A percentile compares a stretch with the other conserved stretches of the same genome.
phyloP scores from a whole-genome alignment of 2,329 filamentous ascomycete species.

The Metarhizium rileyi region DNA sequence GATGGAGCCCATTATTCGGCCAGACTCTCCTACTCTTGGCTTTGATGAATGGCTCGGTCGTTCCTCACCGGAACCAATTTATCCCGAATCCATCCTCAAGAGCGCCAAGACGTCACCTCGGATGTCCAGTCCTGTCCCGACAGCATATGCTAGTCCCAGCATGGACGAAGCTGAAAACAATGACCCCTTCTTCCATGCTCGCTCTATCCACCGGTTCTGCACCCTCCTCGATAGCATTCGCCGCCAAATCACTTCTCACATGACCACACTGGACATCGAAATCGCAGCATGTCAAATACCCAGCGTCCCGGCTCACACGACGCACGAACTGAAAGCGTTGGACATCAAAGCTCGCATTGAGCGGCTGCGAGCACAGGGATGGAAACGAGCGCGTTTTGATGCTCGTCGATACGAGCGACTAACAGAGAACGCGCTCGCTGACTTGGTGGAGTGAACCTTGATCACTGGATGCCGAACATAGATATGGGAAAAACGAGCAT shows the following conservation, averaged over 20 bases:
- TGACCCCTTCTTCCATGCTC: constrained; percentile 30
- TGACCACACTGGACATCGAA: constrained; percentile 34
- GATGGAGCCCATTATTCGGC: constrained; percentile 40
- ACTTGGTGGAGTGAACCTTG: constrained; percentile 24
- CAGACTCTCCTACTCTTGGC: constrained; percentile 51
- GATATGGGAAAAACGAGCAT: not conserved
- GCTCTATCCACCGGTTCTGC: constrained; percentile 39
- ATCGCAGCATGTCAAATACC: constrained; percentile 18
- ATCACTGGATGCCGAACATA: not conserved
- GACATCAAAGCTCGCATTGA: constrained; percentile 44
- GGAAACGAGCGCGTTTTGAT: constrained; percentile 48
- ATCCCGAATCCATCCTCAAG: constrained; percentile 13
- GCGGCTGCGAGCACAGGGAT: constrained; percentile 42
- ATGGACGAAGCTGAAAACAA: constrained; percentile 6
- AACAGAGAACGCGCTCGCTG: constrained; percentile 40
- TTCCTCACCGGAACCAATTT: constrained; percentile 11
- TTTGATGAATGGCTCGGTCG: constrained; percentile 34
- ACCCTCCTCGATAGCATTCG: constrained; percentile 37
- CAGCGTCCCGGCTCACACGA: constrained; percentile 11
- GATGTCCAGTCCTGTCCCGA: constrained; percentile 1
- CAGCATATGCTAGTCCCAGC: constrained; percentile 5
- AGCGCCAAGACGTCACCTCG: not conserved
- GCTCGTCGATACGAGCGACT: constrained; percentile 41
- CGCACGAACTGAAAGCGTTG: constrained; percentile 26
- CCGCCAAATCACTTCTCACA: constrained; percentile 38